Evolutionary conservation across 768 basidiomycete genomes (phyloP), one percentile per base, ranked within the genome.

Genomic region (Coprinopsis cinerea): DNA sequence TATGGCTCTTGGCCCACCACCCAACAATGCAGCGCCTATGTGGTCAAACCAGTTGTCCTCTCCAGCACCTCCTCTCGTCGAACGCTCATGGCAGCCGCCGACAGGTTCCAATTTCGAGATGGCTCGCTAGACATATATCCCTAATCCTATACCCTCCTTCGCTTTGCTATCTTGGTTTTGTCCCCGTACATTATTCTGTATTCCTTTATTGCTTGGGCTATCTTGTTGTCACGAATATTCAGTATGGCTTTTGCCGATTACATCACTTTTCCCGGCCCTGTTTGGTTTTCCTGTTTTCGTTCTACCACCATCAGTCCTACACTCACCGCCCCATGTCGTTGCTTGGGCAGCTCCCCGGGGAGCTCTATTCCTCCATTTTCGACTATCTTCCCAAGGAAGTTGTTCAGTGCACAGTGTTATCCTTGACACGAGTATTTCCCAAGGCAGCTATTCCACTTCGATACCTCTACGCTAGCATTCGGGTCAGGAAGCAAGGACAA

Each of bases 341-440:
- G 49, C 53, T 70, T 15, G 62, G 60, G 13, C 44, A 39, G 3
- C 64, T 91, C 18, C 88, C 89, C 7, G 61, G 78, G 2, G 88
- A 92, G 63, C 69, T 92, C 6, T 83, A 85, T 61, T 68, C 74
- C 15, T 64, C 68, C 14, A 81, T 90, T 56, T 64, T 91, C 36
- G 59, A 64, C 17, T 71, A 76, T 15, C 53, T 90, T 15, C 71
- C 78, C 1, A 57, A 68, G 0, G 51, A 67, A 7, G 64, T 72
- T 28, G 67, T 75, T 13, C 82, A 83, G 50, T 65, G 67, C 7
- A 76, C 82, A 0, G 66, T 81, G 9, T 63, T 86, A 22, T 67
- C 85, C 1, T 71, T 94, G 41, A 72, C 71, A 6, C 71, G 79
- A 27, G 83, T 83, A 1, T 69, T 89, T 42, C 88, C 90, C 1